Evolutionary conservation across 1,284 basidiomycete species (phyloP).

Genomic region (Nidula niveotomentosa): DNA sequence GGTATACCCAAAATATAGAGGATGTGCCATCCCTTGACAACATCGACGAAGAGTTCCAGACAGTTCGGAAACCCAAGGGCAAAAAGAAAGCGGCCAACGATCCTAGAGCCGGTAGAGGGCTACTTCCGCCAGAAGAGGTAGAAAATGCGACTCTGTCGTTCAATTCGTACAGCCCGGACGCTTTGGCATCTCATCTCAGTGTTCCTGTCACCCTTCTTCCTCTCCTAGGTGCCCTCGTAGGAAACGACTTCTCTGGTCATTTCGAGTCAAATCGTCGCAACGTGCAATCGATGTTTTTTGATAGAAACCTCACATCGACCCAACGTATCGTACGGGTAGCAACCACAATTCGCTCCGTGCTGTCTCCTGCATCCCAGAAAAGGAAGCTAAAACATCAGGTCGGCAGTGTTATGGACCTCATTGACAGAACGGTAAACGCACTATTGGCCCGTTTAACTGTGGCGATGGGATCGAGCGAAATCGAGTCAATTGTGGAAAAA

Average conservation of each 20-base stretch:
- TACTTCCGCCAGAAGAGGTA: conserved; percentile 53
- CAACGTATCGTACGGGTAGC: conserved; percentile 64
- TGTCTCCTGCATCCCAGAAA: conserved; percentile 42
- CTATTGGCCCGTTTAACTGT: conserved; percentile 51
- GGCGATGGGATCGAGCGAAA: conserved; percentile 56
- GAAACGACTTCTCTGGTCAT: conserved; percentile 78
- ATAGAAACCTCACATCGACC: conserved; percentile 48
- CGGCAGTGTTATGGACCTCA: conserved; percentile 72
- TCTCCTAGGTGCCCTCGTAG: conserved; percentile 81
- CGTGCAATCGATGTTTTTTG: conserved; percentile 68
- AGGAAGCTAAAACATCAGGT: conserved; percentile 54
- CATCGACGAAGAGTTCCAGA: conserved; percentile 60
- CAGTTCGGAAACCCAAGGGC: conserved; percentile 47
- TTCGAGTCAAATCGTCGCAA: conserved; percentile 41
- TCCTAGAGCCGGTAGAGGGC: conserved; percentile 36
- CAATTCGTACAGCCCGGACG: conserved; percentile 61
- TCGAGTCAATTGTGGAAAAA: conserved; percentile 62
- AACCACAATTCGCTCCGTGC: conserved; percentile 48
- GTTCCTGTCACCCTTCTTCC: conserved; percentile 77
- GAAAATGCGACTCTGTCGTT: conserved; percentile 50
- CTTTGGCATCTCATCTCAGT: conserved; percentile 65
- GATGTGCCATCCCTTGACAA: conserved; percentile 31
- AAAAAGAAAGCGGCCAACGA: conserved; percentile 28
- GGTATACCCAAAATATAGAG: conserved; percentile 43
- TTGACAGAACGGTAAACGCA: conserved; percentile 60